Evolutionary conservation across 202 grass and related monocot species (phyloP).

Genomic region (Eragrostis tef): DNA sequence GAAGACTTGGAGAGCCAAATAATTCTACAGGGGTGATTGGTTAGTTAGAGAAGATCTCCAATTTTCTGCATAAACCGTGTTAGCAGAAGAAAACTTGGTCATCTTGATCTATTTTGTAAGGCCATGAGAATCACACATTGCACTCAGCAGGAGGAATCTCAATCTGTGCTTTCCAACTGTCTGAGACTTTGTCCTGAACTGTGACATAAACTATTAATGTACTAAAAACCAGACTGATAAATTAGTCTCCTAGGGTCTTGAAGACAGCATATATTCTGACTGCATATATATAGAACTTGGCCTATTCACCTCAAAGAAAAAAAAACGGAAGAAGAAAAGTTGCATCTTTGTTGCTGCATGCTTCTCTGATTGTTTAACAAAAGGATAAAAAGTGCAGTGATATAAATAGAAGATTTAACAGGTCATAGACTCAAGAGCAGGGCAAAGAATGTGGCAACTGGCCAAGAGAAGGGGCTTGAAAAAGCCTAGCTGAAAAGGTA

Average conservation of each 20-base stretch:
- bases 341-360: conserved; percentile 19
- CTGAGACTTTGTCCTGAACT: conserved; percentile 36
- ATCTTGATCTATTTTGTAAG: conserved; percentile 41
- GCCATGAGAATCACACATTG: conserved; percentile 41
- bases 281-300: conserved; percentile 14
- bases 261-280: conserved; percentile 39
- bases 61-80: conserved; percentile 29
- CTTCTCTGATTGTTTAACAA: conserved; percentile 18
- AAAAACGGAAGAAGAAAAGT: not conserved
- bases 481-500: conserved; percentile 49
- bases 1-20: conserved; percentile 32
- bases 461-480: conserved; percentile 26
- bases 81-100: conserved; percentile 35
- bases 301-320: not conserved
- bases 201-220: conserved; percentile 31
- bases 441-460: conserved; percentile 55
- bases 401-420: conserved; percentile 24
- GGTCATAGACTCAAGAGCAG: conserved; percentile 20
- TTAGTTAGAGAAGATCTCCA: conserved; percentile 43
- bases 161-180: conserved; percentile 43
- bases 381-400: conserved; percentile 21
- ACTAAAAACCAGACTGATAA: conserved; percentile 39
- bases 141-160: conserved; percentile 5
- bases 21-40: conserved; percentile 42
- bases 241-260: conserved; percentile 20